A percentile compares a stretch with the other conserved stretches of the same genome.
These are phyloP conservation scores for Lasiosphaeriaceae sp. DNA, from an alignment of 495 filamentous ascomycete genomes.

Conservation along the genomic window DNA sequence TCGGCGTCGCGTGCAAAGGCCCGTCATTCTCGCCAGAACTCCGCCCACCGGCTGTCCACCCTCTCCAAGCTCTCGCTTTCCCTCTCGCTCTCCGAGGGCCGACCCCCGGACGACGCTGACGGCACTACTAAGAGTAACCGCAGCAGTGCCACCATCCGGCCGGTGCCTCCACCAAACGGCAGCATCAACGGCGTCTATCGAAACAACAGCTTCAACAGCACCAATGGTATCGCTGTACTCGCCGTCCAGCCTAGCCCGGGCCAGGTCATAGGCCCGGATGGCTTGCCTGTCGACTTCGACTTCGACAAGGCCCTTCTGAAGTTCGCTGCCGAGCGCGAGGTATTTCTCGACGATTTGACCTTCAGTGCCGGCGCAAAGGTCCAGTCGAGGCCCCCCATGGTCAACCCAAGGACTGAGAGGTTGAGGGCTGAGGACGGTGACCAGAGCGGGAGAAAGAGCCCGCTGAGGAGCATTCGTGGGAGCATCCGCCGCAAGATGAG, in stretches of 20 bases:
- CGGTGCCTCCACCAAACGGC: constrained; percentile 31
- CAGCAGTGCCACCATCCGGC: constrained; percentile 81
- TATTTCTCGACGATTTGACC: constrained; percentile 87
- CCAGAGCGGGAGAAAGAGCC: constrained; percentile 41
- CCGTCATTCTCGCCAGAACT: constrained; percentile 58
- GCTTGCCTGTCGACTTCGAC: constrained; percentile 58
- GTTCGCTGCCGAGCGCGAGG: constrained; percentile 90
- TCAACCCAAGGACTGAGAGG: constrained; percentile 73
- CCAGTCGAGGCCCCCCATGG: constrained; percentile 63
- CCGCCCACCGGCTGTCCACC: constrained; percentile 61
- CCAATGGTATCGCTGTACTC: constrained; percentile 2
- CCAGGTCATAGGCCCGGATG: constrained; percentile 22
- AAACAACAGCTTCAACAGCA: constrained; percentile 15
- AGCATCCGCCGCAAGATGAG: constrained; percentile 85
- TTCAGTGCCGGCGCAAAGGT: constrained; percentile 81
- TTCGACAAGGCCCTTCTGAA: constrained; percentile 90
- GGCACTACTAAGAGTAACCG: constrained; percentile 73
- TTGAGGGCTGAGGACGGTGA: constrained; percentile 70
- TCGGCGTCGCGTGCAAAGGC: constrained; percentile 50
- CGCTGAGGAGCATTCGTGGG: constrained; percentile 56
- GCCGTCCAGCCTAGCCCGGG: constrained; percentile 3
- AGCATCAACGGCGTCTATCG: constrained; percentile 4
- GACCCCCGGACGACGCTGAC: constrained; percentile 56
- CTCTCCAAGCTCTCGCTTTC: constrained; percentile 58
- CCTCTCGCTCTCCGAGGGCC: constrained; percentile 40